Evolutionary conservation across 768 basidiomycete species (phyloP).

Genomic region (Mycena indigotica): DNA sequence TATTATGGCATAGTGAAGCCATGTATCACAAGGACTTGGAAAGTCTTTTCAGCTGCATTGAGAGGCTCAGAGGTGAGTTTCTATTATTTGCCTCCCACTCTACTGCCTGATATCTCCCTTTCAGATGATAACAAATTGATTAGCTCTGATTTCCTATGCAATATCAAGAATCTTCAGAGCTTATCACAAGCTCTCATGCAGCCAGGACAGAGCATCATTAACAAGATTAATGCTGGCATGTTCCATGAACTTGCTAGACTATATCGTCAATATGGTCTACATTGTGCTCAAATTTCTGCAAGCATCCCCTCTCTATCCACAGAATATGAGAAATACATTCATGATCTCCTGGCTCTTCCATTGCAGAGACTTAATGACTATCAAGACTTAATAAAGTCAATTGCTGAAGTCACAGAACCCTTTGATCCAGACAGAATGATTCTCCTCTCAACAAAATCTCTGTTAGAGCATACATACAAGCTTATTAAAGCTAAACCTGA

Average conservation of each 20-base stretch:
- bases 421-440: constrained; percentile 3
- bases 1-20: background rate
- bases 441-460: constrained; percentile 1
- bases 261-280: too few species aligned
- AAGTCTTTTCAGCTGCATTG: background rate
- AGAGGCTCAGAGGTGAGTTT: background rate
- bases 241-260: too few species aligned
- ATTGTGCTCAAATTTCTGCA: too few species aligned
- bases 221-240: too few species aligned
- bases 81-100: too few species aligned
- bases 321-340: background rate
- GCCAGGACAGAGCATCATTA: too few species aligned
- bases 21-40: background rate
- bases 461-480: constrained; percentile 6
- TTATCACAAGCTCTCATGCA: too few species aligned
- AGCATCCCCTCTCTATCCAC: too few species aligned
- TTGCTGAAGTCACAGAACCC: constrained; percentile 3
- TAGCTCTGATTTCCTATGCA: too few species aligned
- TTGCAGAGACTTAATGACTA: constrained; percentile 4
- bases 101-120: too few species aligned
- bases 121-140: too few species aligned
- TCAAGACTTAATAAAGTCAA: background rate
- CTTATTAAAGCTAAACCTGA: background rate
- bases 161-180: too few species aligned
- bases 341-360: constrained; percentile 2